These are phyloP conservation scores for Syncephalastrum contaminatum DNA, from an alignment of 371 early-diverging fungal genomes.

Conservation along the genomic window DNA sequence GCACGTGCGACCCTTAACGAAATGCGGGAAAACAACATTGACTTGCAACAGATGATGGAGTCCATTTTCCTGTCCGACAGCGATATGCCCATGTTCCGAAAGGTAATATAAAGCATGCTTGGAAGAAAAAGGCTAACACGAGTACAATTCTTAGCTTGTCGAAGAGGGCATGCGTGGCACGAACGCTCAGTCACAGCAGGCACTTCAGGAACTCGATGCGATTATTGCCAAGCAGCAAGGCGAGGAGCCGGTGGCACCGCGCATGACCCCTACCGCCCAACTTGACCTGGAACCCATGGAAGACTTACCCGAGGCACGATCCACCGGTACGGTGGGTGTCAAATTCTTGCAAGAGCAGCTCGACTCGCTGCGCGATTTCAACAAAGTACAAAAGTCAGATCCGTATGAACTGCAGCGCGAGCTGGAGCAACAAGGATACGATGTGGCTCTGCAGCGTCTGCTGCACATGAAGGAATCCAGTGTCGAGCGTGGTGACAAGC, in stretches of 20 bases:
- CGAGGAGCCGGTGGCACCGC: too few relatives aligned
- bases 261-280: too few relatives aligned
- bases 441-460: constrained; percentile 73
- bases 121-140: background rate
- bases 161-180: too few relatives aligned
- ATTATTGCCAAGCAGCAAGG: too few relatives aligned
- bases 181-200: too few relatives aligned
- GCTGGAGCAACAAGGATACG: constrained; percentile 83
- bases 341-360: constrained; percentile 75
- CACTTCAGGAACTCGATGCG: too few relatives aligned
- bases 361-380: constrained; percentile 46
- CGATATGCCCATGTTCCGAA: constrained; percentile 45
- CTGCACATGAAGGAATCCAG: constrained; percentile 57
- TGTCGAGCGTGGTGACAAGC: constrained; percentile 56
- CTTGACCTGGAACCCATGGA: constrained; percentile 4
- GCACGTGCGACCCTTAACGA: constrained; percentile 66
- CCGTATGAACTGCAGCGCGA: constrained; percentile 79
- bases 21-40: constrained; percentile 51
- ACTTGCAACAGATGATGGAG: constrained; percentile 40
- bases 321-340: constrained; percentile 72
- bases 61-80: constrained; percentile 43
- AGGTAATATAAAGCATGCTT: constrained; percentile 22
- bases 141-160: too few relatives aligned
- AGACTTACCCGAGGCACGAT: constrained; percentile 32
- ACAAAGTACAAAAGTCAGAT: constrained; percentile 42